Evolutionary conservation across 768 basidiomycete genomes (phyloP), one percentile per base, ranked within the genome.

Genomic region (Pleurotus salmoneostramineus): DNA sequence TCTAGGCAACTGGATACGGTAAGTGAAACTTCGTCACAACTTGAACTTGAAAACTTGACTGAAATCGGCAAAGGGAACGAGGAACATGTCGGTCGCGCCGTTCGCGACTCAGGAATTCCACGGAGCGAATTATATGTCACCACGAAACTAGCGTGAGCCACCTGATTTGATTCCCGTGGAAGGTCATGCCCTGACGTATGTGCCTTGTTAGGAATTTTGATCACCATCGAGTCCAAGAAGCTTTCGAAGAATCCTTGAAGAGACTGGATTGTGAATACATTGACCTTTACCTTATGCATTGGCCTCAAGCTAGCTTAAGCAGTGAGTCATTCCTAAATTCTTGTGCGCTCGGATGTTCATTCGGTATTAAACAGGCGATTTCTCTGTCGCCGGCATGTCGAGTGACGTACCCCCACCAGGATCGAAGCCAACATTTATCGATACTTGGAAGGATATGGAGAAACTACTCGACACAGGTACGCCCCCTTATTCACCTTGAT

Each of bases 271-370:
- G 69, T 14, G 73, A 74, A 37, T 81, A 81, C 65, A 71, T 83
- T 40, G 80, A 82, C 66, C 61, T 82, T n/a, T 81, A 76, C 62
- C 67, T 77, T 15, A 71, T 78, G 61, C 77, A 77, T 44, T 56
- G 55, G 55, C 55, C 55, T 5, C 55, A 56, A 17, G 44, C 44
- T 12, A 40, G 14, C 32, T 32, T 56, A 15, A 56, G 56, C 56
- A 31, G 44, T 46, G 34, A 12, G 55, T 56, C 34, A 31, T 11
- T 17, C 34, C 27, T 27, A 31, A 14, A 14, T 6, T 1, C 51
- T 7, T 8, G 11, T 17, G 6, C n/a, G 1, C 36, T 21, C 2
- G 51, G 32, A 8, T 15, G 15, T 7, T 58, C 10, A 50, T 57
- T 7, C 21, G 34, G 44, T 12, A 27, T n/a, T 32, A 47, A n/a